Percentiles rank a stretch among this genome's conserved stretches.
phyloP scores from a whole-genome alignment of 192 early-diverging fungal species.

The Oehlia diaphana region DNA sequence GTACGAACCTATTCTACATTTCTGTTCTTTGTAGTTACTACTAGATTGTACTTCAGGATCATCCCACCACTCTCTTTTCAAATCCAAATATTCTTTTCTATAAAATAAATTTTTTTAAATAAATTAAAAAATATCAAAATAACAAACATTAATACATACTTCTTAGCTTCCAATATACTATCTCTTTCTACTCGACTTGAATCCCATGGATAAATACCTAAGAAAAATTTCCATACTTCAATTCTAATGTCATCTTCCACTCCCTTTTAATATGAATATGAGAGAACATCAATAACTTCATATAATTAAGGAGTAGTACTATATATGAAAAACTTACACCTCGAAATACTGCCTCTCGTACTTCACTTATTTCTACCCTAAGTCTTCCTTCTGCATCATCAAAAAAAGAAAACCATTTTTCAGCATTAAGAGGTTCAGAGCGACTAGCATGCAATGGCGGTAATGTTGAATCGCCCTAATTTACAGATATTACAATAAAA shows the following conservation, averaged over 20 bases:
- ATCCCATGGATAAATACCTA: constrained; percentile 82
- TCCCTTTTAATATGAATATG: constrained; percentile 43
- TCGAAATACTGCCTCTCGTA: constrained; percentile 64
- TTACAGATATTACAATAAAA: too few species aligned
- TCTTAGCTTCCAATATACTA: constrained; percentile 47
- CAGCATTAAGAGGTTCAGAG: constrained; percentile 54
- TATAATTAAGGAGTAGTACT: background rate
- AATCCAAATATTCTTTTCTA: constrained; percentile 61
- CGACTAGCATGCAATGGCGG: constrained; percentile 50
- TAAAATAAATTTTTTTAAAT: background rate
- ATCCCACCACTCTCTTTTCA: constrained; percentile 69
- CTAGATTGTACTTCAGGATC: constrained; percentile 54
- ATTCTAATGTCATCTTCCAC: constrained; percentile 77
- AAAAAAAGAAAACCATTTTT: constrained; percentile 75
- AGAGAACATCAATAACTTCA: background rate
- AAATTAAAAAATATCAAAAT: background rate
- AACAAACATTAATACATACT: constrained; percentile 40
- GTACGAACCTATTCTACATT: constrained; percentile 58
- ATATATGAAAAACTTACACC: constrained; percentile 36
- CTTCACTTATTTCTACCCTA: constrained; percentile 45
- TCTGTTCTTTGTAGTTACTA: constrained; percentile 70
- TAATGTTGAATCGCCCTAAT: constrained; percentile 46
- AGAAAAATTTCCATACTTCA: constrained; percentile 88
- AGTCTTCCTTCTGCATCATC: constrained; percentile 59
- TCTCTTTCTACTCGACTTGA: constrained; percentile 73